Evolutionary conservation across 2,329 filamentous ascomycete species (phyloP).

Genomic region (Fusarium austroafricanum): DNA sequence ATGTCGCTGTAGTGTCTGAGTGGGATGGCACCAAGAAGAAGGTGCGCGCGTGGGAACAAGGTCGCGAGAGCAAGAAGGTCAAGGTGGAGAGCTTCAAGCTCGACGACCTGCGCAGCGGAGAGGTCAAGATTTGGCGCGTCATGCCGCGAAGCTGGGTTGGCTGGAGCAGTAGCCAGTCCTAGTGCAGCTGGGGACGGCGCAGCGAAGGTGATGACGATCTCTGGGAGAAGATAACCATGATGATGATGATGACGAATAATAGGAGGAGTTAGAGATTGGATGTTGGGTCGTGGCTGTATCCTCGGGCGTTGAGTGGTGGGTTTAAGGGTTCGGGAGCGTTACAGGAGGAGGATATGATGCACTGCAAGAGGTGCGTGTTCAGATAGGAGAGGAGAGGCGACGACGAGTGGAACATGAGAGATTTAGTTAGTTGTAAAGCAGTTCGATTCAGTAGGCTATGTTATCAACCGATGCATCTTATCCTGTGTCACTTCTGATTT

Average conservation of each 20-base stretch:
- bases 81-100: constrained; percentile 95
- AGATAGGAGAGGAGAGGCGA: neutral
- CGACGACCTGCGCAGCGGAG: constrained; percentile 89
- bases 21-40: constrained; percentile 99
- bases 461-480: constrained; percentile 45
- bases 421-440: constrained; percentile 47
- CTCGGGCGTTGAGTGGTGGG: constrained; percentile 28
- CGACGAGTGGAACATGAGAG: constrained; percentile 25
- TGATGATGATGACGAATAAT: constrained; percentile 34
- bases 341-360: constrained; percentile 24
- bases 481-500: constrained; percentile 17
- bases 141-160: constrained; percentile 94
- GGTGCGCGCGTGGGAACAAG: constrained; percentile 94
- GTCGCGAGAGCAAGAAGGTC: constrained; percentile 91
- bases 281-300: constrained; percentile 23
- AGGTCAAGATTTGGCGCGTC: constrained; percentile 97
- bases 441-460: constrained; percentile 48
- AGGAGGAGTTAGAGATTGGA: constrained; percentile 21
- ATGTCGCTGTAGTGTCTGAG: constrained; percentile 91
- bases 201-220: constrained; percentile 25
- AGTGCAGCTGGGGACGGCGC: constrained; percentile 51
- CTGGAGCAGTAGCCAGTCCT: constrained; percentile 77
- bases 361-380: constrained; percentile 20
- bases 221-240: constrained; percentile 22
- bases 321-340: constrained; percentile 20